A percentile compares a stretch with the other conserved stretches of the same genome.
Conservation (phyloP, 495 filamentous ascomycete species). For the Penicillium cosmopolitanum region DNA sequence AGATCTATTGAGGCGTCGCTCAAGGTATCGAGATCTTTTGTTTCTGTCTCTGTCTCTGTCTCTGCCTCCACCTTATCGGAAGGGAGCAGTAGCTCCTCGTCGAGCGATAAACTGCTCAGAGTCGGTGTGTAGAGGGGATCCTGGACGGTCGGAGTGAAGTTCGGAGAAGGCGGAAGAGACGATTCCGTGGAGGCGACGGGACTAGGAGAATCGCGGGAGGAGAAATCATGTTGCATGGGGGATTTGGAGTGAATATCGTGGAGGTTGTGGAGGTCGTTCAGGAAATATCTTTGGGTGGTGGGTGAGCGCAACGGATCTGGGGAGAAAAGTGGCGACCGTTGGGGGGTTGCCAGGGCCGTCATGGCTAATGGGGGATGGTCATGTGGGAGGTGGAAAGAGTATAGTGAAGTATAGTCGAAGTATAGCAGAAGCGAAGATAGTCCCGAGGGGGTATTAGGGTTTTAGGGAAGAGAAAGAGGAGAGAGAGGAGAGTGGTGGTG, state of each 20-base stretch:
- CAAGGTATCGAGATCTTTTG: slow-evolving; percentile 19
- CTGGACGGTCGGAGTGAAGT: slow-evolving; percentile 31
- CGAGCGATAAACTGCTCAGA: slow-evolving; percentile 66
- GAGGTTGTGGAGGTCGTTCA: slow-evolving; percentile 25
- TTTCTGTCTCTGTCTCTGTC: not conserved
- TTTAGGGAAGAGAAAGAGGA: too few relatives aligned
- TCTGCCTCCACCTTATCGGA: slow-evolving; percentile 9
- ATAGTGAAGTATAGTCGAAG: not conserved
- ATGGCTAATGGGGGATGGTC: slow-evolving; percentile 27
- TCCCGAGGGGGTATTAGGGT: too few relatives aligned
- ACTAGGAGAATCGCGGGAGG: slow-evolving; percentile 38
- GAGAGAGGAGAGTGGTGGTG: too few relatives aligned
- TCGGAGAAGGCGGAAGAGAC: slow-evolving; percentile 45
- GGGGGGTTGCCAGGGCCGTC: slow-evolving; percentile 47
- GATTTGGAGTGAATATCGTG: slow-evolving; percentile 37
- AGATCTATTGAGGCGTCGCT: slow-evolving; percentile 31
- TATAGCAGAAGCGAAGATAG: not conserved
- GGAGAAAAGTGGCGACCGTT: slow-evolving; percentile 42
- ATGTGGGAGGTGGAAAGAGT: slow-evolving; percentile 2
- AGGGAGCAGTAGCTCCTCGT: slow-evolving; percentile 48
- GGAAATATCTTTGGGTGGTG: slow-evolving; percentile 48
- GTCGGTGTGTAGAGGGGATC: slow-evolving; percentile 54
- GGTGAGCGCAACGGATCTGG: slow-evolving; percentile 44
- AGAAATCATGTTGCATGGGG: slow-evolving; percentile 38
- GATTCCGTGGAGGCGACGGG: slow-evolving; percentile 39